These are phyloP conservation scores for Oldenlandia corymbosa DNA, from an alignment of 257 asterid genomes.

Conservation along the genomic window DNA sequence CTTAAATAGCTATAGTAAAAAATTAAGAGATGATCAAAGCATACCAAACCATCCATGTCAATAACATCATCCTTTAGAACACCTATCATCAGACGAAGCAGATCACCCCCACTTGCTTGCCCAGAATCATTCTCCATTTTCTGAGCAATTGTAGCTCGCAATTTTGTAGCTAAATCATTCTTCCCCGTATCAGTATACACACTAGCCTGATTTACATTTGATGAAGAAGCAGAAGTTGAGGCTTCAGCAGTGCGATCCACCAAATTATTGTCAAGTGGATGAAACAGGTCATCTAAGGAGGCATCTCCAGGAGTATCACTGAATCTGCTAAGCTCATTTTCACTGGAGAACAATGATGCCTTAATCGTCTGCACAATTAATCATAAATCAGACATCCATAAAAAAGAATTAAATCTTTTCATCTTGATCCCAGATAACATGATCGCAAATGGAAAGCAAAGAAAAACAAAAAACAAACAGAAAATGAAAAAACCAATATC, in stretches of 20 bases:
- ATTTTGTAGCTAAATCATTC: slow-evolving; percentile 79
- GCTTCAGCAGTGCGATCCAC: slow-evolving; percentile 62
- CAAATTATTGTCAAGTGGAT: slow-evolving; percentile 55
- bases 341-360: slow-evolving; percentile 43
- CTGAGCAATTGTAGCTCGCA: slow-evolving; percentile 88
- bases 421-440: not conserved
- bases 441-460: slow-evolving; percentile 3
- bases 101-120: slow-evolving; percentile 69
- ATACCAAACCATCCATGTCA: slow-evolving; percentile 78
- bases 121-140: slow-evolving; percentile 77
- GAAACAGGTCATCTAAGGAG: slow-evolving; percentile 87
- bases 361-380: slow-evolving; percentile 47
- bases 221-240: slow-evolving; percentile 72
- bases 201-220: slow-evolving; percentile 46
- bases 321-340: slow-evolving; percentile 76
- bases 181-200: slow-evolving; percentile 54
- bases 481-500: not conserved
- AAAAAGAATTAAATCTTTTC: not conserved
- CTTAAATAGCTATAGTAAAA: slow-evolving; percentile 17
- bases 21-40: slow-evolving; percentile 15
- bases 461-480: not conserved
- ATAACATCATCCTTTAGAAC: slow-evolving; percentile 89
- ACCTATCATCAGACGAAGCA: slow-evolving; percentile 92
- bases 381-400: slow-evolving; percentile 2
- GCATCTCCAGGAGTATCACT: slow-evolving; percentile 98